Evolutionary conservation across 805 yeast genomes (phyloP).

Genomic region (Candida orba): DNA sequence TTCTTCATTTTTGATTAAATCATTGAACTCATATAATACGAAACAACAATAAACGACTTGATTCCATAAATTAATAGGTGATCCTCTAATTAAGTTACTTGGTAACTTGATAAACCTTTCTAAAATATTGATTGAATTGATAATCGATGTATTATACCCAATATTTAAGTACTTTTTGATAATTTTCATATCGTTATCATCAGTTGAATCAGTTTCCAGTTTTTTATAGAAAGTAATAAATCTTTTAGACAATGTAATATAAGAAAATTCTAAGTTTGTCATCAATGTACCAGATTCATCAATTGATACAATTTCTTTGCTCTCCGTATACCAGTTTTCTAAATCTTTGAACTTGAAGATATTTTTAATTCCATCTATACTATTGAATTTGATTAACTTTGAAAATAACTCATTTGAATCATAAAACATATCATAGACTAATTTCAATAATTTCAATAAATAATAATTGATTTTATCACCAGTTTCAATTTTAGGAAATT

Average conservation of each 20-base stretch:
- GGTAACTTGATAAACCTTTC: conserved; percentile 38
- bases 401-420: conserved; percentile 15
- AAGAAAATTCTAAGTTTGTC: conserved; percentile 42
- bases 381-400: conserved; percentile 17
- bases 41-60: conserved; percentile 50
- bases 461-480: conserved; percentile 51
- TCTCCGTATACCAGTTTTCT: conserved; percentile 38
- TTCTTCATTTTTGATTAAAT: conserved; percentile 25
- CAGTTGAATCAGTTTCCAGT: background rate
- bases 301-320: conserved; percentile 37
- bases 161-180: conserved; percentile 22
- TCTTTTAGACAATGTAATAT: conserved; percentile 34
- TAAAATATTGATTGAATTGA: conserved; percentile 38
- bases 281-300: conserved; percentile 43
- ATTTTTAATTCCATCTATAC: conserved; percentile 7
- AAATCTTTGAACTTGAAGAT: conserved; percentile 14
- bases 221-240: conserved; percentile 28
- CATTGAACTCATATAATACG: conserved; percentile 42
- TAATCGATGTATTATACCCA: conserved; percentile 35
- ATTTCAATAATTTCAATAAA: conserved; percentile 35
- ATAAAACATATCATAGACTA: conserved; percentile 21
- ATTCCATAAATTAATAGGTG: conserved; percentile 45
- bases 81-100: conserved; percentile 42
- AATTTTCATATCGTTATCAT: background rate
- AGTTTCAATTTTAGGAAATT: conserved; percentile 42